Conservation (phyloP, 2,329 filamentous ascomycete species). For the Paramyrothecium roridum region DNA sequence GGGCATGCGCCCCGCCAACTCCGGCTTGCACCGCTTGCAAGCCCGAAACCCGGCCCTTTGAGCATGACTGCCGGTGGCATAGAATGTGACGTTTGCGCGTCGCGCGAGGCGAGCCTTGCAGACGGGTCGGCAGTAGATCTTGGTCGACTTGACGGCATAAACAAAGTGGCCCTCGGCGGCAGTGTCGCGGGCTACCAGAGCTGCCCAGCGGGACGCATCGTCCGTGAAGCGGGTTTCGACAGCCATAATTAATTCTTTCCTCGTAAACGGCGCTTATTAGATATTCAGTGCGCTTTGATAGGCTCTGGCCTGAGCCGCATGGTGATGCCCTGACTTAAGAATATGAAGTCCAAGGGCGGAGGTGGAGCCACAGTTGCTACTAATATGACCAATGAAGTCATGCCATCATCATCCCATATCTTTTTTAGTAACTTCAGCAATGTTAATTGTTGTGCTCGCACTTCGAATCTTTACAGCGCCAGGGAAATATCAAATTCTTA, state of each 20-base stretch:
- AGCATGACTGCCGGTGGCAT: conserved; percentile 40
- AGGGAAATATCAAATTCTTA: too few relatives aligned
- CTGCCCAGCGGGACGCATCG: conserved; percentile 30
- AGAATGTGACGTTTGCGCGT: conserved; percentile 58
- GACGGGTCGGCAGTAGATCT: conserved; percentile 57
- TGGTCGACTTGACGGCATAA: conserved; percentile 41
- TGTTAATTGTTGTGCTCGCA: too few relatives aligned
- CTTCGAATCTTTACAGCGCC: too few relatives aligned
- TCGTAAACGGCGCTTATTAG: too few relatives aligned
- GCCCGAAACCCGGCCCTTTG: conserved; percentile 46
- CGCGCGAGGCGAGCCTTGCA: conserved; percentile 60
- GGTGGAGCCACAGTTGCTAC: conserved; percentile 18
- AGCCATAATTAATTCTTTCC: neutral
- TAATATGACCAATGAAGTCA: conserved; percentile 23
- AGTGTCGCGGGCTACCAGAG: conserved; percentile 29
- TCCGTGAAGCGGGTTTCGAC: conserved; percentile 17
- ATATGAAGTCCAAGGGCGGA: neutral
- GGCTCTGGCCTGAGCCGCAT: too few relatives aligned
- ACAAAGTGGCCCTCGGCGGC: conserved; percentile 36
- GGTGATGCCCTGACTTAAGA: neutral
- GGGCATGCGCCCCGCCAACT: conserved; percentile 34
- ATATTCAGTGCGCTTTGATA: too few relatives aligned
- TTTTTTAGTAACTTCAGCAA: too few relatives aligned
- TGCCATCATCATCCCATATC: neutral
- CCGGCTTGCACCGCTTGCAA: conserved; percentile 55